These are phyloP conservation scores for Moricandia arvensis DNA, from an alignment of 345 rosid genomes.

Conservation along the genomic window DNA sequence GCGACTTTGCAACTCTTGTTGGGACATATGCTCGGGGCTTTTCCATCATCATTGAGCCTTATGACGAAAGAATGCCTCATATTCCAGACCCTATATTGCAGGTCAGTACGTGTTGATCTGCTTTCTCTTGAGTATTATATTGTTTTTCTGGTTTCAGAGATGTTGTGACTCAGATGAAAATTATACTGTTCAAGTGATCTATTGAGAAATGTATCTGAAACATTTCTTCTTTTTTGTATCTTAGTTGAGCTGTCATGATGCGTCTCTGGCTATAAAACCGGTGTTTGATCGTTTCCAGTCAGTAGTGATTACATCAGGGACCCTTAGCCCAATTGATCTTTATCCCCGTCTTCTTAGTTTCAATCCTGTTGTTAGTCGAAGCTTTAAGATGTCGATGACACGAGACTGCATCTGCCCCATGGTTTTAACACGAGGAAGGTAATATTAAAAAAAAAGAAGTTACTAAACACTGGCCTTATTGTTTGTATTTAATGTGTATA, in stretches of 20 bases:
- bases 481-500: background rate
- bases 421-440: conserved; percentile 99
- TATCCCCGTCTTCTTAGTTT: conserved; percentile 98
- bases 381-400: conserved; percentile 93
- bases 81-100: conserved; percentile 96
- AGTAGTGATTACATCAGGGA: conserved; percentile 97
- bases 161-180: background rate
- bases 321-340: conserved; percentile 93
- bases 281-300: conserved; percentile 98
- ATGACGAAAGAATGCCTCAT: conserved; percentile 97
- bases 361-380: conserved; percentile 93
- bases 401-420: conserved; percentile 99
- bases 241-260: conserved; percentile 98
- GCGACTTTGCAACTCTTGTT: conserved; percentile 95
- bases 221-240: conserved; percentile 17
- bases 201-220: conserved; percentile 28
- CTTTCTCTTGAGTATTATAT: background rate
- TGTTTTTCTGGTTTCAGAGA: background rate
- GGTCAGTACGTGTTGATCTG: conserved; percentile 42
- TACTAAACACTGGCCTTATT: conserved; percentile 8
- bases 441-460: conserved; percentile 3
- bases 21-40: conserved; percentile 91
- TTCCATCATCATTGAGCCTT: conserved; percentile 94
- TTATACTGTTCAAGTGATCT: background rate
- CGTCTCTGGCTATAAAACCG: conserved; percentile 96